A percentile compares a stretch with the other conserved stretches of the same genome.
Conservation (phyloP, 768 basidiomycete species). For the Xerocomus brunneocitrinus region DNA sequence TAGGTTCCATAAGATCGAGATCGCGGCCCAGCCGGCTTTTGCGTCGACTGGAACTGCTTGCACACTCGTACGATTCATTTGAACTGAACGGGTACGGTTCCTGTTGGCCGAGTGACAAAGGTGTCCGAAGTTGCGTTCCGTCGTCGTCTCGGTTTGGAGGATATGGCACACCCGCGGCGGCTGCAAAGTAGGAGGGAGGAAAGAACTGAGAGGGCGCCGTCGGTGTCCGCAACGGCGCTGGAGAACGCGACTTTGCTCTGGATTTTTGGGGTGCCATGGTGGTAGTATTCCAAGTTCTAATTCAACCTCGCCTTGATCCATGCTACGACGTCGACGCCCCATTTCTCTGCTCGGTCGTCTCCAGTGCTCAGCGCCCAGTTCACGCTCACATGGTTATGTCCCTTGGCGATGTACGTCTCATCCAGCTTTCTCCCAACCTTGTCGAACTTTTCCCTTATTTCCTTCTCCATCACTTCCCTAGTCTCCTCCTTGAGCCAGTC, state of each 20-base stretch:
- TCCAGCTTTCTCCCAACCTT: conserved; percentile 14
- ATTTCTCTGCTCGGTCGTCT: conserved; percentile 55
- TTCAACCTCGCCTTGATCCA: conserved; percentile 29
- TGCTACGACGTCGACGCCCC: conserved; percentile 46
- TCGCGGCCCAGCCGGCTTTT: conserved; percentile 42
- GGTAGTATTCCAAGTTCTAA: conserved; percentile 10
- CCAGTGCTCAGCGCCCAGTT: conserved; percentile 48
- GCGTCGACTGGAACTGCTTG: conserved; percentile 13
- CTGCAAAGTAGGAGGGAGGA: conserved; percentile 55
- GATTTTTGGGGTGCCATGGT: conserved; percentile 13
- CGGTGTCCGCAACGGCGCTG: conserved; percentile 30
- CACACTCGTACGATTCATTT: conserved; percentile 12
- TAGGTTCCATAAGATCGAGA: conserved; percentile 57
- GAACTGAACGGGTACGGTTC: conserved; percentile 13
- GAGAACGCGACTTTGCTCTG: conserved; percentile 42
- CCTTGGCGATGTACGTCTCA: conserved; percentile 37
- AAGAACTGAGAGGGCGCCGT: conserved; percentile 38
- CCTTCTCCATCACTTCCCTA: conserved; percentile 36
- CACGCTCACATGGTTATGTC: conserved; percentile 63
- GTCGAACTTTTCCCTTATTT: conserved; percentile 35
- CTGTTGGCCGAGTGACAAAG: conserved; percentile 3
- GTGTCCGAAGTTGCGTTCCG: not conserved
- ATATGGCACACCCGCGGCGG: conserved; percentile 40
- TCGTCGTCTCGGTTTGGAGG: conserved; percentile 7
- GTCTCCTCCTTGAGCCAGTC: conserved; percentile 36